Conservation (phyloP, 1,284 basidiomycete genomes). For the Naganishia cerealis region DNA sequence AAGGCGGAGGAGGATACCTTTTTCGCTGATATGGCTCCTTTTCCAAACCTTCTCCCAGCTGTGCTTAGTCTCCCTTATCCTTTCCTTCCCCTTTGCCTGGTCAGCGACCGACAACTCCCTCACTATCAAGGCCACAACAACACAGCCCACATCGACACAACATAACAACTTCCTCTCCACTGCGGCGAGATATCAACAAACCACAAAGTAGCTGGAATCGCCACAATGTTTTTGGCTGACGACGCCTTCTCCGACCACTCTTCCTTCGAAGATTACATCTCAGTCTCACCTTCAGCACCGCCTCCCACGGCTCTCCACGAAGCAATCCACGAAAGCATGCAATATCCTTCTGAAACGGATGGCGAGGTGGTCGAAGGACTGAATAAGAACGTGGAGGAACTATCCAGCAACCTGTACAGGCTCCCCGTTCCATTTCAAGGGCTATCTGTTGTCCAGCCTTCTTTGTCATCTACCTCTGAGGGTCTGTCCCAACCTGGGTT, state of each 20-base stretch:
- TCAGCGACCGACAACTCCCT: neutral
- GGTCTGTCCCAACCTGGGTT: neutral
- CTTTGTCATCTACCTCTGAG: neutral
- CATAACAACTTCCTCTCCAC: neutral
- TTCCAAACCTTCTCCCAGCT: slow-evolving; percentile 3
- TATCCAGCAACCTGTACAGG: neutral
- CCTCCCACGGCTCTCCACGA: neutral
- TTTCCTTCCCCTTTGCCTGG: neutral
- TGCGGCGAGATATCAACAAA: neutral
- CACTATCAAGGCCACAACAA: neutral
- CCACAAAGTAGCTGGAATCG: neutral
- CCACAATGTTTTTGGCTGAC: slow-evolving; percentile 16
- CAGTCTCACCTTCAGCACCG: slow-evolving; percentile 11
- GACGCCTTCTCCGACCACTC: slow-evolving; percentile 18
- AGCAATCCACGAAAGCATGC: neutral
- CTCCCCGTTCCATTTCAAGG: neutral
- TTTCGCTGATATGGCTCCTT: slow-evolving; percentile 23
- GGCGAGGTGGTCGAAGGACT: neutral
- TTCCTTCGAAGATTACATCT: slow-evolving; percentile 28
- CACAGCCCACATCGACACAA: neutral
- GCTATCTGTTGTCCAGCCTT: neutral
- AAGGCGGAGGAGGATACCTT: slow-evolving; percentile 2
- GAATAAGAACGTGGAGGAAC: neutral
- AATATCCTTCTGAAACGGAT: neutral
- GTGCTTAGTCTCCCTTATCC: slow-evolving; percentile 14